A percentile compares a stretch with the other conserved stretches of the same genome.
phyloP scores from a whole-genome alignment of 2,329 filamentous ascomycete species.

The Venturia carpophila region DNA sequence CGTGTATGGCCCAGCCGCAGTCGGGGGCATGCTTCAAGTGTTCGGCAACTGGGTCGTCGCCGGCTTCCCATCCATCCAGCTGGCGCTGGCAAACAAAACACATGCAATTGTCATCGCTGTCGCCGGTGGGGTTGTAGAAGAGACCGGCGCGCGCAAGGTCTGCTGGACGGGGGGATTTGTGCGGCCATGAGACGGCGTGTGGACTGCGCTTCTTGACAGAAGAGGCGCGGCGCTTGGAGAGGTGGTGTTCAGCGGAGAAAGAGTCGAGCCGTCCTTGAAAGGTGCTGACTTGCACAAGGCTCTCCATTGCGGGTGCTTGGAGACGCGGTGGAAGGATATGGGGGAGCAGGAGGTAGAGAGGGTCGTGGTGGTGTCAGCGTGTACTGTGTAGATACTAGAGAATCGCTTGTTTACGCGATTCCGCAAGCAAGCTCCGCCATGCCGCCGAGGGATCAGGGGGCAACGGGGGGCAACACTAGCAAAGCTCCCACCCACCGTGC shows the following conservation, averaged over 20 bases:
- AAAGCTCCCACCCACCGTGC: no score
- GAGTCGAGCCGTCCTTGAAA: conserved; percentile 72
- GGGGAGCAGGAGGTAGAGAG: not conserved
- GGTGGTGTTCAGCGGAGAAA: conserved; percentile 59
- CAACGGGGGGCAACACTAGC: no score
- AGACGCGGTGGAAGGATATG: conserved; percentile 21
- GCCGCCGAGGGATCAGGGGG: not conserved
- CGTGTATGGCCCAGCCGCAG: conserved; percentile 77
- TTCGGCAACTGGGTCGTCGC: conserved; percentile 75
- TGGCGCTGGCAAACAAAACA: conserved; percentile 82
- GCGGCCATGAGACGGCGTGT: conserved; percentile 62
- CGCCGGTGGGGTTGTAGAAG: conserved; percentile 69
- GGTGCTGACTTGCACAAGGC: conserved; percentile 48
- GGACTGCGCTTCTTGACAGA: conserved; percentile 53
- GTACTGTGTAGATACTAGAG: no score
- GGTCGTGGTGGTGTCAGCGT: not conserved
- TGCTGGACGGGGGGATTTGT: conserved; percentile 56
- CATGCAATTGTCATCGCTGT: conserved; percentile 75
- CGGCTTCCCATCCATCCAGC: conserved; percentile 85
- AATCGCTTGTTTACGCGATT: not conserved
- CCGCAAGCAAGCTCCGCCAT: not conserved
- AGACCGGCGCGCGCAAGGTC: conserved; percentile 88
- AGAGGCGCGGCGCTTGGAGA: conserved; percentile 63
- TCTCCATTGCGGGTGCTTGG: conserved; percentile 20
- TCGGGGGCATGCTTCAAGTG: conserved; percentile 74